Conservation (phyloP, 495 filamentous ascomycete species). For the Astrothelium subdiscretum region DNA sequence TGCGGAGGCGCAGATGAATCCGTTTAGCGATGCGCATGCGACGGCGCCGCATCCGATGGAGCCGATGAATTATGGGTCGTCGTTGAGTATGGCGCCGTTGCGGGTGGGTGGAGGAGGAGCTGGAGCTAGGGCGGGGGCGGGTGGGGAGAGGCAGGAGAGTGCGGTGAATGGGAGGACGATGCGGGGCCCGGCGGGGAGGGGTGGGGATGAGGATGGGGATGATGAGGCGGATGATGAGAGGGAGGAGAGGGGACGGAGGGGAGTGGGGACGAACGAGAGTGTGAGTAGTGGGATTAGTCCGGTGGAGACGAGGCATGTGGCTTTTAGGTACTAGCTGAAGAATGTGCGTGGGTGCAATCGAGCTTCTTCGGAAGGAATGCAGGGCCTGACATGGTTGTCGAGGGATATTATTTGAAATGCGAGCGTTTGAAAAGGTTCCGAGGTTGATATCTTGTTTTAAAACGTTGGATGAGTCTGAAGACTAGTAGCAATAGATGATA, state of each 20-base stretch:
- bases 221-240: slow-evolving; percentile 12
- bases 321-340: background rate
- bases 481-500: background rate
- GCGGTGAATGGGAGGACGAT: slow-evolving; percentile 13
- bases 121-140: background rate
- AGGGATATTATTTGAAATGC: no score
- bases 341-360: no score
- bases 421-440: no score
- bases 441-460: no score
- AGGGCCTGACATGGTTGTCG: no score
- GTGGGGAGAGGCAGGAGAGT: slow-evolving; percentile 3
- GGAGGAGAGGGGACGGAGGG: background rate
- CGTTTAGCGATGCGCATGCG: background rate
- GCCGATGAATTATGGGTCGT: background rate
- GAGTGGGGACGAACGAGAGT: background rate
- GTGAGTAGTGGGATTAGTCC: slow-evolving; percentile 5
- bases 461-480: background rate
- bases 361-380: no score
- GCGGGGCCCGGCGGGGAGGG: slow-evolving; percentile 9
- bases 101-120: background rate
- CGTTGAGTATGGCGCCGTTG: background rate
- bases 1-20: background rate
- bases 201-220: slow-evolving; percentile 2
- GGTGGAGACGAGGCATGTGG: slow-evolving; percentile 8
- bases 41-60: background rate